Evolutionary conservation across 768 basidiomycete genomes (phyloP), one percentile per base, ranked within the genome.

Genomic region (Rhizopogon vesiculosus): DNA sequence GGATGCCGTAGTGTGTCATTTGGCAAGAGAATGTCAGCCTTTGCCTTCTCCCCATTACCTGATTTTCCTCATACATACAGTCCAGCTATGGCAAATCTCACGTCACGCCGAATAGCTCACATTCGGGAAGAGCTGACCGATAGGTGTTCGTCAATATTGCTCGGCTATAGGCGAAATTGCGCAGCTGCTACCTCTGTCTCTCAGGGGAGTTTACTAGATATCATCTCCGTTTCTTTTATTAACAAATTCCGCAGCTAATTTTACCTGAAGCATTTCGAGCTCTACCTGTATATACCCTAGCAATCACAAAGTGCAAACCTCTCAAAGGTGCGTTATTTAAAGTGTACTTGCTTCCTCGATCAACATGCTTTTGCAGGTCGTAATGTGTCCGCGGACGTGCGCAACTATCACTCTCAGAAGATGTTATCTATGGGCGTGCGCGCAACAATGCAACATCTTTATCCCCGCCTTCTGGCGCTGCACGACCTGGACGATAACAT

Each of bases 211-310:
- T 16, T 18, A 33, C 16, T 5, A 7, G 35, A 54, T 43, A 16
- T 25, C 3, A 54, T 35, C 51, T 42, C 33, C 57, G 16, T 16
- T 39, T 25, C 42, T 46, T 18, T 50, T 19, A 56, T 62, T 58
- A 43, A 61, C 40, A 49, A 56, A 12, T 5, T 3, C 35, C 42
- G 1, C 62, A 99, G 96, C 72, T 99, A 58, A 89, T 99, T 58
- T 83, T 99, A 25, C 97, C 97, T 6, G 97, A 98, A 71, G 87
- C 89, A 0, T 94, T 93, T 77, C 87, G 88, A 64, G 79, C 87
- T 1, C 79, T 98, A 42, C 92, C 94, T 0, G 76, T 93, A 16
- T 94, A 87, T 66, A 81, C 82, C 3, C 76, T 98, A 3, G 85
- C 85, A 10, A 81, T 98, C 35, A 77, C 89, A 45, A 99, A 99